Evolutionary conservation across 208 protist genomes (phyloP), one percentile per base, ranked within the genome.

Genomic region (Novymonas esmeraldas): DNA sequence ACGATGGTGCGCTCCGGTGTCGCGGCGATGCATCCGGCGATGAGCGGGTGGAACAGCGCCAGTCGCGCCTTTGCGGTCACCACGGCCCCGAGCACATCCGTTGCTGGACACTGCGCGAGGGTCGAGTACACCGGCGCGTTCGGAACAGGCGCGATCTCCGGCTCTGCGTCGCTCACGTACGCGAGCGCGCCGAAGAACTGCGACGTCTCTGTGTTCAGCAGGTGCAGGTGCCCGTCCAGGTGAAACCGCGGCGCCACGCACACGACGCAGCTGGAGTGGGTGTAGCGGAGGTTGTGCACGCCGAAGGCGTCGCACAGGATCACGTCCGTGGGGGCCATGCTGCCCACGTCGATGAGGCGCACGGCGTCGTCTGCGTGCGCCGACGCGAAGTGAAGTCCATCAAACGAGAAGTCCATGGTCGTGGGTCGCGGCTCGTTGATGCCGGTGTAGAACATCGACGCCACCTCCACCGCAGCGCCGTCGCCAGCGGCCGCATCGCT

Each of bases 151-250:
- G 56, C 33, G 10, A 90, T 52, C 73, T 82, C 81, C 0, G 36
- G 45, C 44, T 76, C 79, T 0, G 62, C 62, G 51, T 93, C 90
- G 65, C 86, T 82, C 1, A 90, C 6, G 72, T 91, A 89, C 11
- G 85, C 82, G 73, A 94, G 77, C 48, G 77, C 76, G 34, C 72
- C 58, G 38, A 88, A 81, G 51, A 95, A 76, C 64, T 89, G 78
- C 22, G 83, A 84, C 7, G 85, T 84, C 46, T 82, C 84, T 26
- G 82, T 72, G 61, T 90, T 92, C 2, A 94, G 61, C 3, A 95
- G 71, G 67, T 95, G 86, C 63, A 95, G 63, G 56, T 95, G 87
- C 29, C 90, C 90, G 45, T 95, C 90, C 5, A 84, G 64, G 48
- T 74, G 74, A 42, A 82, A 78, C 26, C 87, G 85, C 16, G 90